Base-by-base conservation (phyloP, 495 filamentous ascomycete species). In the Penicillium cosmopolitanum region DNA sequence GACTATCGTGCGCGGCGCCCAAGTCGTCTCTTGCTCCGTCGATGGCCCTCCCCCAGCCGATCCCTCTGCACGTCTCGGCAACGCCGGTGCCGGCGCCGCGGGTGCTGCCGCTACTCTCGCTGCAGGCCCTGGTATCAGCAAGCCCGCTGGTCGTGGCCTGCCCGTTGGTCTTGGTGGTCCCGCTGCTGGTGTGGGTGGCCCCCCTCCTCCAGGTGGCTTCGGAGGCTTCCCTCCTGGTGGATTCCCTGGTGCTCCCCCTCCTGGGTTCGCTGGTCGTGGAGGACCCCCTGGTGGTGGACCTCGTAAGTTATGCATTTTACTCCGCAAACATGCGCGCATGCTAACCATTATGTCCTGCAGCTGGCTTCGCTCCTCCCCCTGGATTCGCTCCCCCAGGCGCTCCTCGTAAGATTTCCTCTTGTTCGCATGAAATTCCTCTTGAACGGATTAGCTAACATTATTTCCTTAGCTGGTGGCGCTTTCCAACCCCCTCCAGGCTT, bases 1-100 rank as follows among this genome's bases (percentile, higher is more conserved):
- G 58, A 96, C 92, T 40, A 99, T 99, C 60, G 84, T 98, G 59
- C 93, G 95, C 59, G 95, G 95, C 62, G 89, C 93, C 35, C 87
- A 96, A 65, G 94, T 99, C 48, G 87, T 98, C 46, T 96, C 93
- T 25, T 86, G 95, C 61, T 96, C 95, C 3, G 94, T 98, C 56
- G 95, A 98, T 65, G 96, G 92, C 61, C 94, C 95, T 35, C 95
- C 95, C n/a, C 93, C 95, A 21, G 90, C 93, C 57, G 96, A 99
- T 67, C 93, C 93, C 31, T 89, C 93, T 63, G 87, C 94, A 31
- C 87, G 95, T 74, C 82, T 99, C 53, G 95, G 93, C 58, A 85
- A 89, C 66, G 82, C 84, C 58, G 90, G 87, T 28, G 82, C 89
- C 31, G 85, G 84, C 60, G 90, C 88, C 36, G 77, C 87, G 43